phyloP scores from a whole-genome alignment of 805 yeast genomes.

The Debaryomyces castellii region DNA sequence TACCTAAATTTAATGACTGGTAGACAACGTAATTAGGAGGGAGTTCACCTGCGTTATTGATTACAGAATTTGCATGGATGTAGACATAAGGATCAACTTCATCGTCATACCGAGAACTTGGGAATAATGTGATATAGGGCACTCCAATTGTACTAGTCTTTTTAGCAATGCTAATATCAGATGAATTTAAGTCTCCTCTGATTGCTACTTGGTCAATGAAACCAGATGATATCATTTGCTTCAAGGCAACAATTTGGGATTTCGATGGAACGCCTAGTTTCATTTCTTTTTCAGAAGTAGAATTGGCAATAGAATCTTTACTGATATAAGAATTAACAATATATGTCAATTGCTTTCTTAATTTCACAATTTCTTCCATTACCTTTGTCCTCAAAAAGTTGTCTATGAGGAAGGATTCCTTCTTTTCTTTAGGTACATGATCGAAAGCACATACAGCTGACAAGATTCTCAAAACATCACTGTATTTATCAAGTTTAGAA shows the following conservation, averaged over 20 bases:
- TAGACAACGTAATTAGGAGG: slow-evolving; percentile 84
- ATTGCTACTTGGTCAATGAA: slow-evolving; percentile 88
- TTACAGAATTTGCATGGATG: slow-evolving; percentile 76
- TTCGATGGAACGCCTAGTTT: slow-evolving; percentile 67
- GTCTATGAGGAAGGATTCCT: slow-evolving; percentile 47
- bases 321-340: slow-evolving; percentile 69
- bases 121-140: slow-evolving; percentile 64
- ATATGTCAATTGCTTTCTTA: slow-evolving; percentile 75
- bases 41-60: slow-evolving; percentile 57
- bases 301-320: slow-evolving; percentile 56
- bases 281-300: slow-evolving; percentile 38
- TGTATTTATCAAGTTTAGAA: slow-evolving; percentile 62
- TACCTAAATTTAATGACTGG: slow-evolving; percentile 60
- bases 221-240: slow-evolving; percentile 92
- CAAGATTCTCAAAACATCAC: slow-evolving; percentile 74
- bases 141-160: slow-evolving; percentile 56
- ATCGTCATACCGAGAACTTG: slow-evolving; percentile 35
- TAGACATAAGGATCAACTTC: slow-evolving; percentile 59
- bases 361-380: slow-evolving; percentile 81
- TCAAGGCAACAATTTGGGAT: slow-evolving; percentile 70
- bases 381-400: slow-evolving; percentile 75
- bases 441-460: slow-evolving; percentile 88
- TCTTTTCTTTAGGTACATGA: slow-evolving; percentile 56
- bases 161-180: slow-evolving; percentile 60
- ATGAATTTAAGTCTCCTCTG: slow-evolving; percentile 70